Base-by-base conservation (phyloP, 2,329 filamentous ascomycete species). In the Colletotrichum melonis region DNA sequence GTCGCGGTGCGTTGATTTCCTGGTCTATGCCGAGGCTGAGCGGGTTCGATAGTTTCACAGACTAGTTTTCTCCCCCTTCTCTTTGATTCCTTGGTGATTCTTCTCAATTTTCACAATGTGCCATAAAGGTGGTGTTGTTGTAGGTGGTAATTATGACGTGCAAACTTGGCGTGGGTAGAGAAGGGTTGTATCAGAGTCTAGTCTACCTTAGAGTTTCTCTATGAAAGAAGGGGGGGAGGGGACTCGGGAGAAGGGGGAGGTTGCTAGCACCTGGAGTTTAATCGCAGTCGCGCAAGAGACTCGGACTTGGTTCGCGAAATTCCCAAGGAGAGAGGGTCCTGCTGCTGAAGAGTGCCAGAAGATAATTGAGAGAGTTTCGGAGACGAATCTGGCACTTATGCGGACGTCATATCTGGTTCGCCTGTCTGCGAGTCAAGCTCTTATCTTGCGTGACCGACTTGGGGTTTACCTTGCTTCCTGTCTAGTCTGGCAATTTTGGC, bases 21-120 rank as follows among this genome's bases (percentile, higher is more conserved):
- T 49, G 7, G 42, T 49, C 42, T 32, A 24, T 63, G 60, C 60
- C 60, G 42, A 63, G 42, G 26, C 42, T 63, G 60, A 46, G 60
- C 60, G 60, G n/a, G 60, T 69, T 74, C 71, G 24, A 54, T 72
- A 46, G 62, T 68, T 38, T 62, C 35, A 22, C 32, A 49, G 9
- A 55, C 46, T 30, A 58, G 55, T 35, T 26, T 65, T 46, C 35
- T 16, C 12, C 16, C 19, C 11, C 9, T 22, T 54, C 42, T 22
- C 5, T 54, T 7, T 63, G 26, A 9, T 30, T 8, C 7, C 8
- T 30, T 30, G 28, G 28, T 30, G 28, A 32, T 16, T 63, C 28
- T 14, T 24, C 28, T 24, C 42, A 19, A 28, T 19, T 63, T n/a
- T n/a, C 2, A 30, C 46, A 11, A 8, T 14, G 5, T 38, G n/a